These are phyloP conservation scores for Trametes cubensis DNA, from an alignment of 768 basidiomycete species.

Conservation along the genomic window DNA sequence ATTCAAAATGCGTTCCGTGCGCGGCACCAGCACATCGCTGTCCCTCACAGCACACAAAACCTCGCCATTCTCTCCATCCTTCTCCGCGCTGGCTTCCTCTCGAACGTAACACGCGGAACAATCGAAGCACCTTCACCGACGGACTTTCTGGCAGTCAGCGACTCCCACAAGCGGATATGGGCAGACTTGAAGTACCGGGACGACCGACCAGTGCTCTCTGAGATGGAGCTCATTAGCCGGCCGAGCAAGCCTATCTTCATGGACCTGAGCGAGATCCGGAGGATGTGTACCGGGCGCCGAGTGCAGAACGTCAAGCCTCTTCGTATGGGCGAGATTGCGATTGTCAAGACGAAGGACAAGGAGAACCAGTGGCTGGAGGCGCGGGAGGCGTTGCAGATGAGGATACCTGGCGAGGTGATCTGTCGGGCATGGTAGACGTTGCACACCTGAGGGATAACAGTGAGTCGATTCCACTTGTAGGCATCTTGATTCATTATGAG, in stretches of 20 bases:
- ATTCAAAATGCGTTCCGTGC: constrained; percentile 92
- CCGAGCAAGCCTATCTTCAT: constrained; percentile 84
- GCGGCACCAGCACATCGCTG: constrained; percentile 73
- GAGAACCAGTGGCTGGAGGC: constrained; percentile 90
- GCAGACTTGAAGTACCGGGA: constrained; percentile 92
- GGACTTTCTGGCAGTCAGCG: constrained; percentile 59
- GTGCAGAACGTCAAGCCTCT: constrained; percentile 82
- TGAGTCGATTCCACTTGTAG: not conserved
- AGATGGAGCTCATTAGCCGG: constrained; percentile 82
- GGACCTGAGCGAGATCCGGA: constrained; percentile 68
- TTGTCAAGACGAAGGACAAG: constrained; percentile 72
- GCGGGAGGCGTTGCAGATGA: constrained; percentile 82
- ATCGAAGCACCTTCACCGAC: constrained; percentile 62
- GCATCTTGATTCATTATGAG: no score
- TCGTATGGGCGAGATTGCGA: constrained; percentile 90
- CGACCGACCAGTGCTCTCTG: constrained; percentile 78
- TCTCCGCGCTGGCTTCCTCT: constrained; percentile 87
- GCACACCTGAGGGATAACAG: not conserved
- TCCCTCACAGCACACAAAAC: constrained; percentile 86
- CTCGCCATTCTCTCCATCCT: constrained; percentile 92
- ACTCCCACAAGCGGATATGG: constrained; percentile 84
- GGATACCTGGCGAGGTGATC: constrained; percentile 82
- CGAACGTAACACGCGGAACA: constrained; percentile 80
- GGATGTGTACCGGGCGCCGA: constrained; percentile 80
- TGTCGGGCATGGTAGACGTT: constrained; percentile 65